phyloP scores from a whole-genome alignment of 495 filamentous ascomycete genomes.

The Penicillium macrosclerotiorum region DNA sequence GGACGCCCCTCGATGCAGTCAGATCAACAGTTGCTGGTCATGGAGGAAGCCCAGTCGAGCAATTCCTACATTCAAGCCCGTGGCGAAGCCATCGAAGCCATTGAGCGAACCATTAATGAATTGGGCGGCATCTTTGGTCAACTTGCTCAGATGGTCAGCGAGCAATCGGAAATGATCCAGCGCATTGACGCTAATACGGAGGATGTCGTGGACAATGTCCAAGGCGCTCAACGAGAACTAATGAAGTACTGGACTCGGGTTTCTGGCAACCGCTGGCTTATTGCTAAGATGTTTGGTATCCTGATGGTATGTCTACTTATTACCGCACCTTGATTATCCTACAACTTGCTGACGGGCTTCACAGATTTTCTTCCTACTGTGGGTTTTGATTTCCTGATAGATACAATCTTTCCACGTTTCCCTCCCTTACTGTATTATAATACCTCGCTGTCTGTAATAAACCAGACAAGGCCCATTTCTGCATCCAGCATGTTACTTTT shows the following conservation, averaged over 20 bases:
- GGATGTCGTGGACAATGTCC: conserved; percentile 94
- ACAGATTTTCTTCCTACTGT: conserved; percentile 57
- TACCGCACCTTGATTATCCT: neutral
- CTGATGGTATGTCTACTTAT: conserved; percentile 54
- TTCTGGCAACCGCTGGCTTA: conserved; percentile 90
- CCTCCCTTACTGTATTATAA: conserved; percentile 42
- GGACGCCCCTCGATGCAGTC: conserved; percentile 55
- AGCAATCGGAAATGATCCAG: conserved; percentile 93
- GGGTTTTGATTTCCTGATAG: conserved; percentile 58
- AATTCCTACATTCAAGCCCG: conserved; percentile 91
- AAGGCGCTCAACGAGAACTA: conserved; percentile 87
- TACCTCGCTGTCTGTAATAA: conserved; percentile 12
- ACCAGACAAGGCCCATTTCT: conserved; percentile 10
- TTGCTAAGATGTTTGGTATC: conserved; percentile 99
- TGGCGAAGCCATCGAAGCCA: conserved; percentile 94
- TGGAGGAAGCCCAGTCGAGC: conserved; percentile 85
- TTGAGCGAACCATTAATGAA: conserved; percentile 92
- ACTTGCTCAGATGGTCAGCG: conserved; percentile 94
- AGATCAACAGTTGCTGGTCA: conserved; percentile 86
- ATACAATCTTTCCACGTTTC: conserved; percentile 14
- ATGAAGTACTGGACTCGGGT: conserved; percentile 97
- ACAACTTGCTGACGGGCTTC: conserved; percentile 15
- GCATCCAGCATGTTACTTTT: conserved; percentile 21
- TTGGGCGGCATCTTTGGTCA: conserved; percentile 95
- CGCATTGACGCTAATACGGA: conserved; percentile 94